phyloP scores from a whole-genome alignment of 805 yeast genomes.

The Lipomyces chichibuensis region DNA sequence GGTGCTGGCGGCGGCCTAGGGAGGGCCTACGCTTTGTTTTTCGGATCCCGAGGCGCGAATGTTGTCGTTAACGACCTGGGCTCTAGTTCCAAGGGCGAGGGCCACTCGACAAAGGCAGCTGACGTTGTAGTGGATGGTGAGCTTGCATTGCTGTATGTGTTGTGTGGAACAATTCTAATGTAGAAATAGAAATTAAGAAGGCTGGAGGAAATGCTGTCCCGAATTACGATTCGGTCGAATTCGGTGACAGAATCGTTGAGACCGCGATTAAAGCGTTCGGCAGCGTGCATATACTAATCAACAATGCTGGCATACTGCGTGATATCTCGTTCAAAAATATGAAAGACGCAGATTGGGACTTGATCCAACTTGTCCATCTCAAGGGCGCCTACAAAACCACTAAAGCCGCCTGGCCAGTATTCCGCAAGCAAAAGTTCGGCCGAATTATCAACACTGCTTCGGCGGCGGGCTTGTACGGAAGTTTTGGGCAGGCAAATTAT shows the following conservation, averaged over 20 bases:
- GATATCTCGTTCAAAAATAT: constrained; percentile 86
- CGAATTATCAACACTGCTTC: constrained; percentile 92
- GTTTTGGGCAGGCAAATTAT: constrained; percentile 95
- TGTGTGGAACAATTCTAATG: neutral
- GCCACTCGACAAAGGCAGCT: constrained; percentile 65
- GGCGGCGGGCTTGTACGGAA: constrained; percentile 96
- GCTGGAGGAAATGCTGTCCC: constrained; percentile 89
- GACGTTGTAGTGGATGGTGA: constrained; percentile 74
- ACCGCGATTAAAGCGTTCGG: constrained; percentile 88
- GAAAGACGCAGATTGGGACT: constrained; percentile 75
- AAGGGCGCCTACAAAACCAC: constrained; percentile 86
- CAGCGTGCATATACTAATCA: constrained; percentile 81
- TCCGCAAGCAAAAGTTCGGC: constrained; percentile 83
- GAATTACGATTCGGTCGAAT: constrained; percentile 86
- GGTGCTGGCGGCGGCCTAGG: constrained; percentile 99
- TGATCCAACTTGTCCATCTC: constrained; percentile 84
- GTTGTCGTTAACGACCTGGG: constrained; percentile 96
- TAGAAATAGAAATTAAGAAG: constrained; percentile 61
- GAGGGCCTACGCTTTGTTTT: constrained; percentile 80
- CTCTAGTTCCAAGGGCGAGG: constrained; percentile 75
- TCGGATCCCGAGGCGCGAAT: constrained; percentile 87
- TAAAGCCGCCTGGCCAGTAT: constrained; percentile 88
- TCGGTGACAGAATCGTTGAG: constrained; percentile 81
- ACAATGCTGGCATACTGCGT: constrained; percentile 93
- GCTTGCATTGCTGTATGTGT: neutral